Percentiles rank a stretch among this genome's conserved stretches.
Evolutionary conservation across 768 basidiomycete genomes (phyloP).

Genomic region (Lactifluus subvellereus): DNA sequence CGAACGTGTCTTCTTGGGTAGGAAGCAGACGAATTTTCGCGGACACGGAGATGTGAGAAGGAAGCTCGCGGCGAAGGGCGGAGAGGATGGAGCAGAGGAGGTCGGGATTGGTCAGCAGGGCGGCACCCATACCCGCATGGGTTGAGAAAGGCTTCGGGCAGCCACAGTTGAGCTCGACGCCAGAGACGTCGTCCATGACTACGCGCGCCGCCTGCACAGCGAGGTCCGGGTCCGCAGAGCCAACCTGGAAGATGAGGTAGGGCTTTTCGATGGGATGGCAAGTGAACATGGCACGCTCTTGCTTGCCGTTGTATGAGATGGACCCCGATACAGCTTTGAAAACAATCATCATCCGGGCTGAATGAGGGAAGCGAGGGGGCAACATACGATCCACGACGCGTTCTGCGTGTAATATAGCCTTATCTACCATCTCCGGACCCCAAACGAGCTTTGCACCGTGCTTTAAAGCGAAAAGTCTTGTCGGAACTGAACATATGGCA

Average conservation of each 20-base stretch:
- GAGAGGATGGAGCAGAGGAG: slow-evolving; percentile 83
- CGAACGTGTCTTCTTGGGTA: slow-evolving; percentile 79
- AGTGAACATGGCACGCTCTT: slow-evolving; percentile 73
- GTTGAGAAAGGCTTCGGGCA: slow-evolving; percentile 97
- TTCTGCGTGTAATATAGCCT: slow-evolving; percentile 82
- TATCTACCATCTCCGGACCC: slow-evolving; percentile 96
- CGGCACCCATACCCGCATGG: slow-evolving; percentile 93
- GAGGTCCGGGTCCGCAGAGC: slow-evolving; percentile 81
- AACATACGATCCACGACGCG: slow-evolving; percentile 80
- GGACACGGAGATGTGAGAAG: slow-evolving; percentile 77
- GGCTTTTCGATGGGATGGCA: slow-evolving; percentile 94
- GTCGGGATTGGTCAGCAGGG: slow-evolving; percentile 87
- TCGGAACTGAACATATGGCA: slow-evolving; percentile 55
- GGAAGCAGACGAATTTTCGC: slow-evolving; percentile 91
- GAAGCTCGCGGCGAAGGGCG: slow-evolving; percentile 66
- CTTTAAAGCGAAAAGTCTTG: slow-evolving; percentile 79
- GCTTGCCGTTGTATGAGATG: slow-evolving; percentile 78
- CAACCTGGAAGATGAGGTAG: slow-evolving; percentile 93
- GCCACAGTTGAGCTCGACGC: slow-evolving; percentile 95
- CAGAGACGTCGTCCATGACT: slow-evolving; percentile 84
- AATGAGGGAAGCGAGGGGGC: neutral
- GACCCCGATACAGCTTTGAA: slow-evolving; percentile 76
- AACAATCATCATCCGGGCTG: slow-evolving; percentile 2
- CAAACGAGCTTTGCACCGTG: slow-evolving; percentile 93
- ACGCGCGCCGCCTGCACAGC: slow-evolving; percentile 88